Evolutionary conservation across 2,329 filamentous ascomycete genomes (phyloP), one percentile per base, ranked within the genome.

Genomic region (Bimuria novae-zelandiae): DNA sequence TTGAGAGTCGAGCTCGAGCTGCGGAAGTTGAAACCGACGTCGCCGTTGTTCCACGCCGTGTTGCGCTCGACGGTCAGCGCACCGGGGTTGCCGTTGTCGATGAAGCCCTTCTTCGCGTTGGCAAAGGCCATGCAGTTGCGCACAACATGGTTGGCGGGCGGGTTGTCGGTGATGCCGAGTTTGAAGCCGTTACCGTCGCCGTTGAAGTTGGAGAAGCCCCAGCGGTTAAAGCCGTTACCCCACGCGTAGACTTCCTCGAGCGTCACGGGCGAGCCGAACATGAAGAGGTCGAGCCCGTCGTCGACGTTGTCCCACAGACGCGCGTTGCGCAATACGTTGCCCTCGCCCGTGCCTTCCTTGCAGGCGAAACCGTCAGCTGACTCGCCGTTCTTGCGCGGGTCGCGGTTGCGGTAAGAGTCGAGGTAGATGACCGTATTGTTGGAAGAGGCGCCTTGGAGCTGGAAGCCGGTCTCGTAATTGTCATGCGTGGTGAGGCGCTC

Each of bases 251-350:
- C 76, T 36, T 80, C 77, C 23, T 78, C 68, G 33, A 80, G 69
- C 0, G 76, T 79, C 10, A 80, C 57, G 19, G 41, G 41, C 4
- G 41, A 44, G 7, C 72, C 64, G 5, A 74, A 77, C 48, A 71
- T 74, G 54, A 80, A 80, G 65, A 80, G 63, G 57, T 80, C 77
- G 4, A 80, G 65, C 1, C 79, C 79, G 47, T 81, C 79, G 33
- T 81, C 79, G 6, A 80, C 79, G 27, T 81, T 81, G 48, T 81
- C 74, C 77, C 77, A 81, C 0, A 81, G 69, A 16, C 79, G 73
- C 0, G 77, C 75, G 5, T 76, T 77, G 23, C 74, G 73, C 6
- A 81, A 57, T 1, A 76, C 57, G 45, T 81, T 81, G 7, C 79
- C 79, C 17, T 72, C 71, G 3, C 79, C 79, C 1, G 64, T 69